Evolutionary conservation across 2,329 filamentous ascomycete genomes (phyloP).

Genomic region (Aureobasidium sp.): DNA sequence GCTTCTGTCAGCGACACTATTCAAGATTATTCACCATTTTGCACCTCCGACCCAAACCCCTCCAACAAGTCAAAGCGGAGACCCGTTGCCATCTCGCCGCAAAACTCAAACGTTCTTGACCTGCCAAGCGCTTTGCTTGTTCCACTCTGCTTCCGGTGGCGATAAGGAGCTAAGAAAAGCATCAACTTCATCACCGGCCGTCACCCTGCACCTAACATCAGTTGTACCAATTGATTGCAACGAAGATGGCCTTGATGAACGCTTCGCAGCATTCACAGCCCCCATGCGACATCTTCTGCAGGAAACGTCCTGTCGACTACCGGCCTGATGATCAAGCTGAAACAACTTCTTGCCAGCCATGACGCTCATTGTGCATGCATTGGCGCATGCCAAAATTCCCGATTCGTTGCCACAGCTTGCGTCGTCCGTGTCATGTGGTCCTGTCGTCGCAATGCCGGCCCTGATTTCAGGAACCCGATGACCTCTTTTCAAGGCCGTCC

Average conservation of each 20-base stretch:
- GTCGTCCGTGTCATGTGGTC: not conserved
- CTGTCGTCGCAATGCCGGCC: not conserved
- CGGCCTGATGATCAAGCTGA: conserved; percentile 1
- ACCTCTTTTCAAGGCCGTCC: not conserved
- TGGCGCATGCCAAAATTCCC: conserved; percentile 4
- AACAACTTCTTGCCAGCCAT: conserved; percentile 8
- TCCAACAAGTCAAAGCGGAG: conserved; percentile 3
- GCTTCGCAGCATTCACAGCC: not conserved
- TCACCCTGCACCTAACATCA: not conserved
- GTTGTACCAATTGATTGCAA: not conserved
- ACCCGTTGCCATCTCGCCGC: conserved; percentile 9
- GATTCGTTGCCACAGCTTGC: not conserved
- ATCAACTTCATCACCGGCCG: not conserved
- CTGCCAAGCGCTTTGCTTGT: not conserved
- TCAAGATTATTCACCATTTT: not conserved
- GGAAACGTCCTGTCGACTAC: not conserved
- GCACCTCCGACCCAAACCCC: not conserved
- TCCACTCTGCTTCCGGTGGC: conserved; percentile 7
- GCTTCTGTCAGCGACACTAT: not conserved
- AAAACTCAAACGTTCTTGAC: conserved; percentile 6
- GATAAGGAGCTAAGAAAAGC: not conserved
- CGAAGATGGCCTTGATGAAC: too few species aligned
- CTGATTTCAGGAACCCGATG: not conserved
- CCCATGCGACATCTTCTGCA: not conserved
- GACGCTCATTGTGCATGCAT: not conserved